Evolutionary conservation across 2,329 filamentous ascomycete genomes (phyloP).

Genomic region (Ophiobolus disseminans): DNA sequence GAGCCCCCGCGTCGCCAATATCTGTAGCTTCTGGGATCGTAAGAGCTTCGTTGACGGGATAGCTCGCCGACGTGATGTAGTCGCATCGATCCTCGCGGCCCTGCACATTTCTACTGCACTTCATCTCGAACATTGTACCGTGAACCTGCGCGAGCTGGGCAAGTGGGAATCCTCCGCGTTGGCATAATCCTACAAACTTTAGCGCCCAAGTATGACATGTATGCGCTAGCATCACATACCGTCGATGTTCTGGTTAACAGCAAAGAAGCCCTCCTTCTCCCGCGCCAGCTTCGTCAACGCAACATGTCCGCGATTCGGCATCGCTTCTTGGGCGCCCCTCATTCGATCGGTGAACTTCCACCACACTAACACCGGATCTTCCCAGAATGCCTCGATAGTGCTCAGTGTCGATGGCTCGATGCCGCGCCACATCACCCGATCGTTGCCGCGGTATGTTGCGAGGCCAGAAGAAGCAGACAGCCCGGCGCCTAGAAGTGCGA

Average conservation of each 20-base stretch:
- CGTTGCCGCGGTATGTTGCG: conserved; percentile 30
- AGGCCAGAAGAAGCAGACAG: conserved; percentile 33
- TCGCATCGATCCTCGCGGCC: conserved; percentile 7
- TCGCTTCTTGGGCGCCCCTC: conserved; percentile 16
- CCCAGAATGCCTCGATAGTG: background rate
- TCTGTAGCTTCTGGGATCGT: conserved; percentile 6
- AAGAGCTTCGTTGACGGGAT: conserved; percentile 17
- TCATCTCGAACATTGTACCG: conserved; percentile 13
- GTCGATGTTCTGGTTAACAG: conserved; percentile 32
- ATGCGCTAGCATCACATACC: conserved; percentile 21
- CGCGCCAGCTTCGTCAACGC: conserved; percentile 19
- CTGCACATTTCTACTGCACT: conserved; percentile 4
- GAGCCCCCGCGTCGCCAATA: conserved; percentile 12
- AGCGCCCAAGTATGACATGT: background rate
- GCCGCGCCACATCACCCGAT: conserved; percentile 21
- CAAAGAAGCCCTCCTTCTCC: conserved; percentile 15
- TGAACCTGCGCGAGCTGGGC: background rate
- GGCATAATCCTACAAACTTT: background rate
- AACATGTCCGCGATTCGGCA: conserved; percentile 27
- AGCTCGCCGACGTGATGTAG: conserved; percentile 11
- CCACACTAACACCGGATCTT: conserved; percentile 22
- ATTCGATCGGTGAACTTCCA: conserved; percentile 23
- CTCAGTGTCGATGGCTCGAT: background rate
- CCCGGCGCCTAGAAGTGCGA: conserved; percentile 31
- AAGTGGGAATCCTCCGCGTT: background rate